These are phyloP conservation scores for Citrus cavaleriei DNA, from an alignment of 345 rosid species.

Conservation along the genomic window DNA sequence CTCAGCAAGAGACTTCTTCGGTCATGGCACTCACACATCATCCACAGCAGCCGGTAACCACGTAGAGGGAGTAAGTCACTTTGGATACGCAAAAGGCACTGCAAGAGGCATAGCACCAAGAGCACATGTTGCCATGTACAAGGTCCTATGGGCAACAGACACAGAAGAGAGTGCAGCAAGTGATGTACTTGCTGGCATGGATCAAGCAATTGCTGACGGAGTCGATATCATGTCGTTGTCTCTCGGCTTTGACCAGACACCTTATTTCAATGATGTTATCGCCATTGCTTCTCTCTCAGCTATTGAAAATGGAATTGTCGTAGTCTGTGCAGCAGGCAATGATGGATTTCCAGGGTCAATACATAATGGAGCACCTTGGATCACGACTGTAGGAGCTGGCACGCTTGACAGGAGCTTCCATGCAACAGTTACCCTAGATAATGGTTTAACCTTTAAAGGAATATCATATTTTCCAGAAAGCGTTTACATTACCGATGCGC, in stretches of 20 bases:
- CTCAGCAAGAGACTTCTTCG: constrained; percentile 25
- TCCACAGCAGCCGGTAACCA: constrained; percentile 33
- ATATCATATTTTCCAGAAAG: constrained; percentile 30
- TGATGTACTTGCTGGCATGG: constrained; percentile 65
- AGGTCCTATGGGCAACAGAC: constrained; percentile 27
- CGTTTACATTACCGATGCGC: constrained; percentile 19
- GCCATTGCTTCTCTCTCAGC: constrained; percentile 65
- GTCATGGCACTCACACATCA: constrained; percentile 46
- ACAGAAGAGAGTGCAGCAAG: constrained; percentile 23
- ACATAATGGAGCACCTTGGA: constrained; percentile 45
- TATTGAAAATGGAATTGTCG: constrained; percentile 40
- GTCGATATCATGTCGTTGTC: constrained; percentile 62
- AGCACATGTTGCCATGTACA: constrained; percentile 37
- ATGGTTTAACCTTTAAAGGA: constrained; percentile 24
- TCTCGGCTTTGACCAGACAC: constrained; percentile 32
- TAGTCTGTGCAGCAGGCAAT: constrained; percentile 49
- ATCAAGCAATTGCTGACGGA: constrained; percentile 66
- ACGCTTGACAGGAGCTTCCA: constrained; percentile 37
- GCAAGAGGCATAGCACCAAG: constrained; percentile 39
- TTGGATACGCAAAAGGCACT: constrained; percentile 35
- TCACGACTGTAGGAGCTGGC: constrained; percentile 41
- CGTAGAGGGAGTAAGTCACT: constrained; percentile 18
- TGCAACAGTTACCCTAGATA: constrained; percentile 23
- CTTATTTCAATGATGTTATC: constrained; percentile 33
- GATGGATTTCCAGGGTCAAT: constrained; percentile 30